phyloP scores from a whole-genome alignment of 257 asterid genomes.

The Galeopsis tetrahit region DNA sequence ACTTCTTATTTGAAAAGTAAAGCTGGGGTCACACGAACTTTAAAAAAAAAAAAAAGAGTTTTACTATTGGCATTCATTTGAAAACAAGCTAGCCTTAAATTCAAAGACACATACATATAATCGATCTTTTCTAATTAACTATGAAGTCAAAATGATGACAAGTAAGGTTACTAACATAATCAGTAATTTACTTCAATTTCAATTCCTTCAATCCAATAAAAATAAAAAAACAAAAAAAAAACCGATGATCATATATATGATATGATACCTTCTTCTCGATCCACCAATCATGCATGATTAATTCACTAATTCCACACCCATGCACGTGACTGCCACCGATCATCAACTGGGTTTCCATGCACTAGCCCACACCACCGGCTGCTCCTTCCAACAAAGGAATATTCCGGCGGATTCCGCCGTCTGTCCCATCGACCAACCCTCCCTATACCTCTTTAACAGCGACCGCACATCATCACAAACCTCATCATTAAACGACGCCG shows the following conservation, averaged over 20 bases:
- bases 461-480: slow-evolving; percentile 93
- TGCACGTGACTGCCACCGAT: slow-evolving; percentile 44
- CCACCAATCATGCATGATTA: slow-evolving; percentile 38
- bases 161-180: not conserved
- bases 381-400: slow-evolving; percentile 92
- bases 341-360: slow-evolving; percentile 82
- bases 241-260: not conserved
- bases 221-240: not conserved
- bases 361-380: slow-evolving; percentile 98
- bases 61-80: no score
- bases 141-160: not conserved
- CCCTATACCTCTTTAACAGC: slow-evolving; percentile 81
- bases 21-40: no score
- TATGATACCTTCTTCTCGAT: no score
- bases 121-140: not conserved
- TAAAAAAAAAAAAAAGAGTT: no score
- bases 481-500: slow-evolving; percentile 68
- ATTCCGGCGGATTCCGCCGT: slow-evolving; percentile 76
- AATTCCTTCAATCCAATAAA: slow-evolving; percentile 39
- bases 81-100: no score
- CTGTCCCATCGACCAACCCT: slow-evolving; percentile 87
- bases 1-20: no score
- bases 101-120: no score
- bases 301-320: slow-evolving; percentile 11
- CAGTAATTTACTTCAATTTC: slow-evolving; percentile 30